Evolutionary conservation across 768 basidiomycete genomes (phyloP).

Genomic region (Dioszegia hungarica): DNA sequence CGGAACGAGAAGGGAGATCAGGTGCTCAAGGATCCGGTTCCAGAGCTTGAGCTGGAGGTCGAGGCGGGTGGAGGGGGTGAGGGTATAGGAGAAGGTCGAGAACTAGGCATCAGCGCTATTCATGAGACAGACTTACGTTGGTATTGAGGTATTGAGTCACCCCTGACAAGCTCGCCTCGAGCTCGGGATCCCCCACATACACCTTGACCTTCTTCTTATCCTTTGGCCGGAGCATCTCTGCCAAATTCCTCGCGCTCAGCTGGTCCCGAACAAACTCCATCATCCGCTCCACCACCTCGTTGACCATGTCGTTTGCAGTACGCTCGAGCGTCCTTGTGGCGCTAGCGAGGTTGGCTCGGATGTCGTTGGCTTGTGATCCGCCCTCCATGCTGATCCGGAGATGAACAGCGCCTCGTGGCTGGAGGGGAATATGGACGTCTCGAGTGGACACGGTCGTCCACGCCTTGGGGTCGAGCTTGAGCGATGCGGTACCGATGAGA

Average conservation of each 20-base stretch:
- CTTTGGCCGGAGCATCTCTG: conserved; percentile 29
- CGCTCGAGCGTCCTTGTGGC: conserved; percentile 38
- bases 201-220: conserved; percentile 40
- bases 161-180: conserved; percentile 37
- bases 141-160: conserved; percentile 46
- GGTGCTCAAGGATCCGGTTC: conserved; percentile 37
- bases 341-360: conserved; percentile 17
- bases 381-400: conserved; percentile 43
- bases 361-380: conserved; percentile 31
- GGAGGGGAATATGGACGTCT: conserved; percentile 41
- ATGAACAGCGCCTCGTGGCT: conserved; percentile 37
- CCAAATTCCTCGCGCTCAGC: conserved; percentile 19
- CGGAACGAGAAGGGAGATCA: conserved; percentile 44
- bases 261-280: conserved; percentile 30
- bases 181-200: conserved; percentile 30
- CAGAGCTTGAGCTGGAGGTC: conserved; percentile 38
- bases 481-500: conserved; percentile 31
- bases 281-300: conserved; percentile 44
- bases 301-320: conserved; percentile 35
- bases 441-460: conserved; percentile 23
- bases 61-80: conserved; percentile 25
- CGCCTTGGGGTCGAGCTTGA: conserved; percentile 41
- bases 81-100: conserved; percentile 42
- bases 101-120: conserved; percentile 29
- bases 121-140: conserved; percentile 31